Base-by-base conservation (phyloP, 345 rosid species). In the Citrus hindsii region DNA sequence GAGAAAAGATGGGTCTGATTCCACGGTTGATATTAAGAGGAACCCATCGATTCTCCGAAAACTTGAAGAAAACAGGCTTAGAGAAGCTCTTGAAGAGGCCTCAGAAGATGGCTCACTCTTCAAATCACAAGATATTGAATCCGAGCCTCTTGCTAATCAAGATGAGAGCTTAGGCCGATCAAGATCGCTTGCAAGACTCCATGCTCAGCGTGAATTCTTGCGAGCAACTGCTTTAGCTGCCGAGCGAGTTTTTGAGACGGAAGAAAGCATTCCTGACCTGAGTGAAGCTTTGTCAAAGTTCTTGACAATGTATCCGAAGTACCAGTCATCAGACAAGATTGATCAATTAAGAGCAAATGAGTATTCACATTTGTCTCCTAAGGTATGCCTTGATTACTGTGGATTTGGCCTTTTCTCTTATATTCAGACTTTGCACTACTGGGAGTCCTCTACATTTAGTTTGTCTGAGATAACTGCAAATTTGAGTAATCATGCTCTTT, bases 311-410 rank as follows among this genome's bases (percentile, higher is more conserved):
- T 97, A 94, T 81, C 99, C 99, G 1, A 87, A 92, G 81, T 97
- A 91, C 79, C 81, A 82, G 69, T 90, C 97, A 27, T 93, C 98
- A 3, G 93, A 92, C 79, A 94, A 93, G 87, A 87, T 94, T 66
- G 99, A 97, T 82, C 86, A 92, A 79, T 75, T 97, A 69, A 91
- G 99, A 81, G 79, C 81, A 55, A 85, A 82, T 53, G 99, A 97
- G 84, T 97, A 97, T 79, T 81, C 86, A 21, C 98, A 97, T 82
- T 84, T 97, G 74, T 82, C 92, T 5, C 91, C 92, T 16, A 94
- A 97, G 98, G 98, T 97, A 86, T 97, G 98, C 87, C 98, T 97
- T 75, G 99, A 97, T 85, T 97, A 92, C 72, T 94, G 98, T 75
- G 99, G 99, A 70, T 97, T 93, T 66, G 99, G 98, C 73, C 84